Conservation (phyloP, 371 early-diverging fungal genomes). For the Massospora cicadina region DNA sequence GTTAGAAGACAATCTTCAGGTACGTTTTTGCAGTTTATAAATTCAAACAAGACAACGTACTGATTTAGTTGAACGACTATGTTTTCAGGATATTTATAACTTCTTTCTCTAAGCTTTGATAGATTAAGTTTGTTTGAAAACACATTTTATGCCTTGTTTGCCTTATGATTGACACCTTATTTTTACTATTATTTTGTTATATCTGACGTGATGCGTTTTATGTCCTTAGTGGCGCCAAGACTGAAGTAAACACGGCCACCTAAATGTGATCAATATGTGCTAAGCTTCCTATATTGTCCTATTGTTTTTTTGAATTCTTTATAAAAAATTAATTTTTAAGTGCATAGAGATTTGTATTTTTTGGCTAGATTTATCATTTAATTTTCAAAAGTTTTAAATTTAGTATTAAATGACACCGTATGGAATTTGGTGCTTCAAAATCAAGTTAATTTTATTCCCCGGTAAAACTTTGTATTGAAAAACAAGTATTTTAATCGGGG, state of each 20-base stretch:
- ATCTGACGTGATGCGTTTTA: no score
- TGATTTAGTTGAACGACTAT: not conserved
- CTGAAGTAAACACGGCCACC: no score
- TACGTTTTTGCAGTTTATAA: not conserved
- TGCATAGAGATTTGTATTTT: not conserved
- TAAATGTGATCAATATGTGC: no score
- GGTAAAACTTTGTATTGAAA: not conserved
- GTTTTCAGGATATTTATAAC: no score
- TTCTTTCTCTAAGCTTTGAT: not conserved
- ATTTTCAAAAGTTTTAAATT: not conserved
- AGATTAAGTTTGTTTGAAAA: not conserved
- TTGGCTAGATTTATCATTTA: not conserved
- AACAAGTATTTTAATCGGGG: not conserved
- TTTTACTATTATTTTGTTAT: no score
- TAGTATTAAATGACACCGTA: not conserved
- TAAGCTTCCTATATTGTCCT: not conserved
- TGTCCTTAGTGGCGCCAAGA: not conserved
- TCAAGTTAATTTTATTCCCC: not conserved
- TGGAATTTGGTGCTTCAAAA: not conserved
- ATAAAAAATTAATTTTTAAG: no score
- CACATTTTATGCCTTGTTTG: no score
- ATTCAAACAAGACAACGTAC: not conserved
- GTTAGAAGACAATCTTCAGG: not conserved
- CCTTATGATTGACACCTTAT: no score
- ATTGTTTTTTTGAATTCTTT: not conserved